Evolutionary conservation across 2,329 filamentous ascomycete species (phyloP).

Genomic region (Neonectria sp.): DNA sequence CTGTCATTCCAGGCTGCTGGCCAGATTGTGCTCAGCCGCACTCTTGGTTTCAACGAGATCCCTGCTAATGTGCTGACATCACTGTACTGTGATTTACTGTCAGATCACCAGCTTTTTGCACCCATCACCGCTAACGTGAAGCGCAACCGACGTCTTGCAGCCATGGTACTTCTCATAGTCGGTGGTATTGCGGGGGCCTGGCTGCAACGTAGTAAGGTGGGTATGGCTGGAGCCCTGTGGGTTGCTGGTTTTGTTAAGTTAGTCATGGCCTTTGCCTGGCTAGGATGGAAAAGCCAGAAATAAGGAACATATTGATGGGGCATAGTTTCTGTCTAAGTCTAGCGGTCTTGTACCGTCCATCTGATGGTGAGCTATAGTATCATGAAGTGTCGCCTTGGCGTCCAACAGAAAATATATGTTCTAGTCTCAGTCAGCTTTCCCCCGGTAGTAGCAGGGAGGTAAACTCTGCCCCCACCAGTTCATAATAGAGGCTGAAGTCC

Average conservation of each 20-base stretch:
- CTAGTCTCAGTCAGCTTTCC: too few relatives aligned
- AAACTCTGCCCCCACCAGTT: too few relatives aligned
- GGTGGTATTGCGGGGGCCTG: conserved; percentile 37
- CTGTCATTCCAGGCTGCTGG: conserved; percentile 69
- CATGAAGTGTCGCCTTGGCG: too few relatives aligned
- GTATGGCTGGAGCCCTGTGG: not conserved
- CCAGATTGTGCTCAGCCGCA: conserved; percentile 65
- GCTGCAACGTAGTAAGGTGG: not conserved
- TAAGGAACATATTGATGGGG: not conserved
- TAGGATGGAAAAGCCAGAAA: not conserved
- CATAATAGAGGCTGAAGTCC: too few relatives aligned
- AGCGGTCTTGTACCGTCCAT: too few relatives aligned
- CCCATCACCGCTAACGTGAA: conserved; percentile 60
- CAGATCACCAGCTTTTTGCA: conserved; percentile 64
- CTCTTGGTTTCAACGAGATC: conserved; percentile 67
- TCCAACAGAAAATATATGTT: too few relatives aligned
- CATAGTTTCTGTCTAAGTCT: too few relatives aligned
- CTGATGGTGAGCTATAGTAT: too few relatives aligned
- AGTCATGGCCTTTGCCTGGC: not conserved
- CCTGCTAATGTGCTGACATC: conserved; percentile 70
- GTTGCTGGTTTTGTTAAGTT: not conserved
- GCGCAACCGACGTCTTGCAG: conserved; percentile 62
- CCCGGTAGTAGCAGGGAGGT: too few relatives aligned
- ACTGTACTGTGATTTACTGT: conserved; percentile 67
- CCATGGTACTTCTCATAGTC: conserved; percentile 47